phyloP scores from a whole-genome alignment of 352 stramenopile genomes.

The Phytophthora nicotianae region DNA sequence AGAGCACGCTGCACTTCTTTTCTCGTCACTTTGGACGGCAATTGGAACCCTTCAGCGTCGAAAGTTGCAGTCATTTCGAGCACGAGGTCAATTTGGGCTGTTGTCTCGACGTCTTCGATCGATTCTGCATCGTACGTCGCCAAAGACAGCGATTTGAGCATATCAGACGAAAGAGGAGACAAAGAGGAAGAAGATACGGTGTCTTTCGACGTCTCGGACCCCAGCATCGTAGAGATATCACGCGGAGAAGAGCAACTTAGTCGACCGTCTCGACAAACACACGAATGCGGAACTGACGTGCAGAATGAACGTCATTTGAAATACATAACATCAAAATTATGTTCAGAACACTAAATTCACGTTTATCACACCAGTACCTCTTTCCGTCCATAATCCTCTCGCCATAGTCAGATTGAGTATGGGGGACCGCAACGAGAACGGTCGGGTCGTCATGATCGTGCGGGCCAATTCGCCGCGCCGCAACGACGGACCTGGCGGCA shows the following conservation, averaged over 20 bases:
- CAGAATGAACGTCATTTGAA: conserved; percentile 3
- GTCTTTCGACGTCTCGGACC: not conserved
- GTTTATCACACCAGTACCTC: not conserved
- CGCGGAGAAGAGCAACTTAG: conserved; percentile 2
- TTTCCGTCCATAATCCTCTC: not conserved
- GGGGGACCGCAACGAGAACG: conserved; percentile 46
- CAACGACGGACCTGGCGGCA: conserved; percentile 11
- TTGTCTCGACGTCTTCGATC: conserved; percentile 5
- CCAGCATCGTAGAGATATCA: conserved; percentile 12
- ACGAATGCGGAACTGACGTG: conserved; percentile 6
- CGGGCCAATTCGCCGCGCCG: conserved; percentile 64
- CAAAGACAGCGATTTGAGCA: conserved; percentile 7
- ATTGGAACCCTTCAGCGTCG: conserved; percentile 49
- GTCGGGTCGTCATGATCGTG: conserved; percentile 84
- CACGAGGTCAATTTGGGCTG: conserved; percentile 47
- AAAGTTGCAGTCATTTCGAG: conserved; percentile 53
- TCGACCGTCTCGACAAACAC: conserved; percentile 10
- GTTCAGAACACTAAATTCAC: not conserved
- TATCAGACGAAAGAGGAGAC: conserved; percentile 29
- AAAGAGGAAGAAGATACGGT: conserved; percentile 5
- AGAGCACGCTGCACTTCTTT: conserved; percentile 44
- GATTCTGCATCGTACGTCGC: conserved; percentile 4
- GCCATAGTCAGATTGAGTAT: conserved; percentile 27
- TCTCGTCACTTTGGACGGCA: conserved; percentile 36
- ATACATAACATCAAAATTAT: not conserved